Percentiles rank a stretch among this genome's conserved stretches.
phyloP scores from a whole-genome alignment of 169 alveolate species.

The Perkinsus marinus region DNA sequence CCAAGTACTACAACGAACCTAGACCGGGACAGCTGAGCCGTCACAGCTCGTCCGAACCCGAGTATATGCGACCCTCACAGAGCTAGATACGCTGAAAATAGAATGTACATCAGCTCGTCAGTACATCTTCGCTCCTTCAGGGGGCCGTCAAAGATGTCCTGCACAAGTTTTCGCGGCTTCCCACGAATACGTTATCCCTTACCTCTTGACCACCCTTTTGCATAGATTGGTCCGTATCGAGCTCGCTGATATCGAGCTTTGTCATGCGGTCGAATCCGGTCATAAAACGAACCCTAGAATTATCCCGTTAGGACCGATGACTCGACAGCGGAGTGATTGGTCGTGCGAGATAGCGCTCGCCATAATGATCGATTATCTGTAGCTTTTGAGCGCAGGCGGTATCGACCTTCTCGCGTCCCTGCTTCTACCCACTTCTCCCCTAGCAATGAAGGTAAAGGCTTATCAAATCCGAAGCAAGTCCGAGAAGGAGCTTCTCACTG shows the following conservation, averaged over 20 bases:
- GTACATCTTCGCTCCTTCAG: constrained; percentile 3
- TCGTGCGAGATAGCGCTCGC: background rate
- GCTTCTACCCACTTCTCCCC: background rate
- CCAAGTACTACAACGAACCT: no score
- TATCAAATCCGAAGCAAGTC: constrained; percentile 60
- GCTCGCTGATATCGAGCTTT: background rate
- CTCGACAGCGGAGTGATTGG: no score
- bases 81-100: no score
- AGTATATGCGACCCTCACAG: no score
- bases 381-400: background rate
- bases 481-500: constrained; percentile 55
- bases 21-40: no score
- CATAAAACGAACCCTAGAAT: background rate
- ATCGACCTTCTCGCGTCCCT: background rate
- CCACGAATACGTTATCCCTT: background rate
- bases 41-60: no score
- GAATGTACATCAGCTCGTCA: background rate
- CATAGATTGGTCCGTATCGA: background rate
- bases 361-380: background rate
- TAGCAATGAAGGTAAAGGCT: constrained; percentile 46
- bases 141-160: constrained; percentile 3
- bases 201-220: background rate
- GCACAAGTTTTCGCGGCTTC: background rate
- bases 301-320: no score
- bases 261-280: background rate